These are phyloP conservation scores for Lentinus brumalis DNA, from an alignment of 768 basidiomycete genomes.

Conservation along the genomic window DNA sequence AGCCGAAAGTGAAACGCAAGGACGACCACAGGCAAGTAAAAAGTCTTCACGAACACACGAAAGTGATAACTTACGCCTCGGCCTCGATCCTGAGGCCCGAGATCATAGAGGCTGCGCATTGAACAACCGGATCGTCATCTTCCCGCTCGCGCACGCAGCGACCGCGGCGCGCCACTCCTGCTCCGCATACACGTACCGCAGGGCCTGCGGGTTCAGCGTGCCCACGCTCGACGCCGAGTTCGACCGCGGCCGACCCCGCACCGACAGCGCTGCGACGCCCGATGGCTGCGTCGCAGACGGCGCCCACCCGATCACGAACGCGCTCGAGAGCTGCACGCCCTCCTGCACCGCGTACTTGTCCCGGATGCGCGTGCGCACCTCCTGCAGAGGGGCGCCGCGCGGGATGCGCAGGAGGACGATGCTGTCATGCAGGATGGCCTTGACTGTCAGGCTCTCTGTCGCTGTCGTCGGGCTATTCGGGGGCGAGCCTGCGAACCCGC, in stretches of 20 bases:
- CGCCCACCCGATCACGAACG: slow-evolving; percentile 59
- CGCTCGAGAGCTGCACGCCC: slow-evolving; percentile 50
- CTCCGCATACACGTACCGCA: slow-evolving; percentile 54
- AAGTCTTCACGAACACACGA: not conserved
- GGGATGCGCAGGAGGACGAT: slow-evolving; percentile 64
- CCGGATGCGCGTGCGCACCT: slow-evolving; percentile 58
- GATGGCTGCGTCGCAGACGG: slow-evolving; percentile 34
- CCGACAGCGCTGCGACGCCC: slow-evolving; percentile 10
- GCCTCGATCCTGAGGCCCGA: not conserved
- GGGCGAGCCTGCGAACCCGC: slow-evolving; percentile 31
- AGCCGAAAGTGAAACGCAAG: not conserved
- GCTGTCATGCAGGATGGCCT: slow-evolving; percentile 61
- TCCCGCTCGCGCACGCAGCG: slow-evolving; percentile 44
- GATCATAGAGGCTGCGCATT: slow-evolving; percentile 33
- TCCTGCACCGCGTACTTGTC: slow-evolving; percentile 71
- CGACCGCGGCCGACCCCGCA: slow-evolving; percentile 32
- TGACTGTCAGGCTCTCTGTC: slow-evolving; percentile 50
- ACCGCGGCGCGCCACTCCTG: slow-evolving; percentile 62
- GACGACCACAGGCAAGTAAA: not conserved
- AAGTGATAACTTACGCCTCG: not conserved
- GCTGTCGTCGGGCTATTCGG: slow-evolving; percentile 28
- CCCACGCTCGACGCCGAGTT: slow-evolving; percentile 36
- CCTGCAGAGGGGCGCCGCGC: slow-evolving; percentile 47
- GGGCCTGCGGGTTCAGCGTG: slow-evolving; percentile 14
- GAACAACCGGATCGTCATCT: slow-evolving; percentile 60